These are phyloP conservation scores for Bauhinia variegata DNA, from an alignment of 306 rosid genomes.

Conservation along the genomic window DNA sequence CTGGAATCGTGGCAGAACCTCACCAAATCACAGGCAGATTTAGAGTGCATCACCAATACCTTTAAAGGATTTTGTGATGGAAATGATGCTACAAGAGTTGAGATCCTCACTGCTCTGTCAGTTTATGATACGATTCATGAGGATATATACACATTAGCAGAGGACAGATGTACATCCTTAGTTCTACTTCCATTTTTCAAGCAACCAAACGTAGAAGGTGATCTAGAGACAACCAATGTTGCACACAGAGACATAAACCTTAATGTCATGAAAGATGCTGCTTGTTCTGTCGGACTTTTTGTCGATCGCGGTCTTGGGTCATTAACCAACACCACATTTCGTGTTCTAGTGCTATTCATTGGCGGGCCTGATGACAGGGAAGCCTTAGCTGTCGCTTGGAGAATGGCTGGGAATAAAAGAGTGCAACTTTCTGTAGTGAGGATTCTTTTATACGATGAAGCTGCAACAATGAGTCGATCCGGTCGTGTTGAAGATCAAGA, in stretches of 20 bases:
- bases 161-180: slow-evolving; percentile 5
- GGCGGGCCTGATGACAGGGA: slow-evolving; percentile 49
- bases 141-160: slow-evolving; percentile 16
- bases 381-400: slow-evolving; percentile 47
- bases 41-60: slow-evolving; percentile 7
- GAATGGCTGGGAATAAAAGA: slow-evolving; percentile 39
- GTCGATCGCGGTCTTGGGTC: not conserved
- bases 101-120: slow-evolving; percentile 8
- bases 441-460: slow-evolving; percentile 23
- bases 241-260: not conserved
- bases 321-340: not conserved
- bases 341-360: slow-evolving; percentile 9
- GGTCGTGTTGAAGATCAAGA: not conserved
- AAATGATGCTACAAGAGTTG: not conserved
- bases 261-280: not conserved
- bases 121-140: slow-evolving; percentile 16
- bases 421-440: slow-evolving; percentile 38
- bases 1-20: not conserved
- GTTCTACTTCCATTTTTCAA: slow-evolving; percentile 18
- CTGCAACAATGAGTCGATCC: not conserved
- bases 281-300: slow-evolving; percentile 16
- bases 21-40: slow-evolving; percentile 3
- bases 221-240: not conserved
- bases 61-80: not conserved
- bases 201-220: not conserved